Evolutionary conservation across 495 filamentous ascomycete species (phyloP).

Genomic region (Sordaria brevicollis): DNA sequence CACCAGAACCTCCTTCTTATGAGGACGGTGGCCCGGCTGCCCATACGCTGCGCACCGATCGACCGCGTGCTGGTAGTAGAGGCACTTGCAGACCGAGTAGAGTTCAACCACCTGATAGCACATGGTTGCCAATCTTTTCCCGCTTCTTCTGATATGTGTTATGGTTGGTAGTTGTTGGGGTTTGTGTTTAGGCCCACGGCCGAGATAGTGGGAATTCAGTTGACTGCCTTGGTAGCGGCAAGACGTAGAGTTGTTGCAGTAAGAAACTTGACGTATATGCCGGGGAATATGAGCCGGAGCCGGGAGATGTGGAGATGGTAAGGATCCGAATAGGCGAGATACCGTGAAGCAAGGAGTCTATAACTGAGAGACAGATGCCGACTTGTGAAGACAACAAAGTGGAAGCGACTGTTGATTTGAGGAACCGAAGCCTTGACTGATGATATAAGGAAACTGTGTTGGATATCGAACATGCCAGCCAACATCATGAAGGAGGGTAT

Average conservation of each 20-base stretch:
- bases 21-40: background rate
- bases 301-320: background rate
- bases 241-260: background rate
- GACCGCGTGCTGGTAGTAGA: conserved; percentile 70
- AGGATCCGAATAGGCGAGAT: background rate
- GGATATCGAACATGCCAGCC: background rate
- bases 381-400: background rate
- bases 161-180: background rate
- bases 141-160: background rate
- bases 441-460: background rate
- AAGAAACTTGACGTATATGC: background rate
- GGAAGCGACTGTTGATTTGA: background rate
- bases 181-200: background rate
- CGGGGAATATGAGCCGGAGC: background rate
- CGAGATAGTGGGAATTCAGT: background rate
- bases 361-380: background rate
- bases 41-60: conserved; percentile 64
- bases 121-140: conserved; percentile 34
- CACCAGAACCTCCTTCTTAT: background rate
- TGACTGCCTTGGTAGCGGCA: background rate
- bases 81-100: conserved; percentile 68
- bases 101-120: conserved; percentile 66
- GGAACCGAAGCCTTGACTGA: background rate
- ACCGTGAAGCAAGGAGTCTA: background rate
- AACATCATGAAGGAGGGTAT: background rate